phyloP scores from a whole-genome alignment of 2,329 filamentous ascomycete genomes.

The Pyrenophora teres region DNA sequence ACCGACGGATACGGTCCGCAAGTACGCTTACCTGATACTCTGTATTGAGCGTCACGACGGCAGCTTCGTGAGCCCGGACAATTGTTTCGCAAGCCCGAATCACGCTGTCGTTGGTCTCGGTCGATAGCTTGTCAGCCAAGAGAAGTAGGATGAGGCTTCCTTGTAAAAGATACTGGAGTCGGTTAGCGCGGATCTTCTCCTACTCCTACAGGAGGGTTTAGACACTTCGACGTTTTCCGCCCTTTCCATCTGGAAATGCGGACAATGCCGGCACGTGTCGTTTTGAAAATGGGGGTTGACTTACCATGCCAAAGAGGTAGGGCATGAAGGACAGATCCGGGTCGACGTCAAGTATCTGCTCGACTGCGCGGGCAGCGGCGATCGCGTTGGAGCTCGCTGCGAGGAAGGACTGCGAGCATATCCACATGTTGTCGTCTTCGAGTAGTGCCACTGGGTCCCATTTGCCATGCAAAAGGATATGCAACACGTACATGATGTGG shows the following conservation, averaged over 20 bases:
- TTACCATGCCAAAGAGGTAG: constrained; percentile 84
- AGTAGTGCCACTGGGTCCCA: constrained; percentile 92
- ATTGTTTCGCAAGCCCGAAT: constrained; percentile 91
- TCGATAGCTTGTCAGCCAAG: constrained; percentile 86
- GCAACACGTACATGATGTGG: constrained; percentile 91
- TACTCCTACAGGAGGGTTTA: background rate
- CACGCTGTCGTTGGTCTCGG: constrained; percentile 80
- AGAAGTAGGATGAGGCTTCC: constrained; percentile 85
- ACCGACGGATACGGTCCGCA: background rate
- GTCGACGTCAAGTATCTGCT: constrained; percentile 85
- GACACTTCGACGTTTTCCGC: too few relatives aligned
- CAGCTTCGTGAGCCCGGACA: constrained; percentile 90
- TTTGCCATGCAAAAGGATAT: constrained; percentile 86
- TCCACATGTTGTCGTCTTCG: constrained; percentile 92
- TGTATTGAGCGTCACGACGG: constrained; percentile 90
- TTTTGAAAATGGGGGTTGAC: constrained; percentile 35
- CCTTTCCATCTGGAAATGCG: background rate
- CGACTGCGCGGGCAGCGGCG: constrained; percentile 83
- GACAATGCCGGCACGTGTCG: background rate
- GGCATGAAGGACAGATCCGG: constrained; percentile 94
- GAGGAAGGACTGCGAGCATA: constrained; percentile 85
- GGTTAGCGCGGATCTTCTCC: constrained; percentile 8
- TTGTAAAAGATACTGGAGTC: constrained; percentile 71
- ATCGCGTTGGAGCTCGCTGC: constrained; percentile 87
- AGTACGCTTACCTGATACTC: constrained; percentile 75